A percentile compares a stretch with the other conserved stretches of the same genome.
Conservation (phyloP, 2,329 filamentous ascomycete species). For the Penicillium sp. region DNA sequence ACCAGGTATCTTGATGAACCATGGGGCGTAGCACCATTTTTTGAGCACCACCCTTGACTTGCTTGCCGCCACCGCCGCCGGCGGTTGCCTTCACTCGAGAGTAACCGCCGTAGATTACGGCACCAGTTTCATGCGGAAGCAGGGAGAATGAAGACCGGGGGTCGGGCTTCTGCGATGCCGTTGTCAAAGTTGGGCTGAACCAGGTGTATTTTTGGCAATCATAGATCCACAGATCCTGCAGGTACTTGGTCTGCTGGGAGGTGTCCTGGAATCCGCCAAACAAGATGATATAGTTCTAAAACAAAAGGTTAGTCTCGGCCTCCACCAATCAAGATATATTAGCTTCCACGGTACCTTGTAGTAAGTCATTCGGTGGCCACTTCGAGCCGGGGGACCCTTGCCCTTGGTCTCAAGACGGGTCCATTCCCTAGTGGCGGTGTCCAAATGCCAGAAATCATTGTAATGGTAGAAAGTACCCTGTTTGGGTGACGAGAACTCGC, state of each 20-base stretch:
- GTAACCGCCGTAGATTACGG: conserved; percentile 90
- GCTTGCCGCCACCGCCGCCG: conserved; percentile 55
- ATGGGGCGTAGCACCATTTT: conserved; percentile 80
- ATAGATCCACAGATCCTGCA: conserved; percentile 93
- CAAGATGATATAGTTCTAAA: conserved; percentile 80
- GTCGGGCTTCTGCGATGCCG: conserved; percentile 84
- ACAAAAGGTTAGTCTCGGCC: background rate
- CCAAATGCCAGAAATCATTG: conserved; percentile 95
- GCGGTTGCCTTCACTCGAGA: conserved; percentile 77
- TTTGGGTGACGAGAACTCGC: conserved; percentile 94
- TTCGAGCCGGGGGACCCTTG: conserved; percentile 78
- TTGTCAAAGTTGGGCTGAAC: conserved; percentile 73
- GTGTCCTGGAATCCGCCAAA: conserved; percentile 98
- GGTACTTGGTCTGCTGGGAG: conserved; percentile 88
- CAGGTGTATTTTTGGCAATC: conserved; percentile 86
- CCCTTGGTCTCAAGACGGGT: conserved; percentile 75
- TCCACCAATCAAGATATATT: background rate
- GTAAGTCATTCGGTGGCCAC: conserved; percentile 93
- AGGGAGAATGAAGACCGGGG: conserved; percentile 89
- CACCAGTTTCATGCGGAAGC: conserved; percentile 84
- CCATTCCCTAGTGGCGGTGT: conserved; percentile 85
- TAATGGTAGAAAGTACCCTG: conserved; percentile 99
- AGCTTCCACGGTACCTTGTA: conserved; percentile 62
- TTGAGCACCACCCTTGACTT: conserved; percentile 60
- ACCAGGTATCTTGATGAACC: conserved; percentile 94